phyloP scores from a whole-genome alignment of 495 filamentous ascomycete species.

The Xylaria cubensis region DNA sequence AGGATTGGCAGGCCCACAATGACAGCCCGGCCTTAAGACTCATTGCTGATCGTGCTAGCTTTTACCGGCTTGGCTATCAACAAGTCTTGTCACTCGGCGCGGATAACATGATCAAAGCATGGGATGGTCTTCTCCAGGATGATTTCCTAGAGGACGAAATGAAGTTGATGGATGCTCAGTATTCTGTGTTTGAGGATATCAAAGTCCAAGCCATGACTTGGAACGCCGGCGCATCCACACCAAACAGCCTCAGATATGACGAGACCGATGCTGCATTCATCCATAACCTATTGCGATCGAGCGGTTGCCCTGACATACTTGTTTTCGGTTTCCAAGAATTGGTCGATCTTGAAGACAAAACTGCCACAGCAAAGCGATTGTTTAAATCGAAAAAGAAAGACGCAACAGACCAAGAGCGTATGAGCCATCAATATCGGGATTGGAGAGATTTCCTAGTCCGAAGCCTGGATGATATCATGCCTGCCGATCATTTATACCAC shows the following conservation, averaged over 20 bases:
- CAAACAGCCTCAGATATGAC: conserved; percentile 74
- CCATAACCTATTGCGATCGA: conserved; percentile 70
- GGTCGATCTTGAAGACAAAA: conserved; percentile 96
- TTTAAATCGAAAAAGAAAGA: conserved; percentile 89
- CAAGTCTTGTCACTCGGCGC: conserved; percentile 90
- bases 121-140: conserved; percentile 93
- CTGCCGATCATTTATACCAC: conserved; percentile 77
- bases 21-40: conserved; percentile 75
- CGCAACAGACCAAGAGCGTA: conserved; percentile 85
- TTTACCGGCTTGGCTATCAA: conserved; percentile 83
- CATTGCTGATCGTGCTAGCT: conserved; percentile 77
- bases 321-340: conserved; percentile 98
- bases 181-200: conserved; percentile 83
- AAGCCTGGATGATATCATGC: conserved; percentile 82
- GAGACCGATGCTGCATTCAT: conserved; percentile 76
- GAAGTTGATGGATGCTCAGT: conserved; percentile 80
- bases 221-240: conserved; percentile 94
- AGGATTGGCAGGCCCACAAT: conserved; percentile 92
- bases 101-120: conserved; percentile 83
- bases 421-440: conserved; percentile 96
- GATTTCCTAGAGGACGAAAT: conserved; percentile 93
- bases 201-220: conserved; percentile 83
- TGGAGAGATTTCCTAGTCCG: conserved; percentile 90
- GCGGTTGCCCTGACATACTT: conserved; percentile 83
- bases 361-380: conserved; percentile 88